phyloP scores from a whole-genome alignment of 83 land plant genomes.

The Thuja plicata region DNA sequence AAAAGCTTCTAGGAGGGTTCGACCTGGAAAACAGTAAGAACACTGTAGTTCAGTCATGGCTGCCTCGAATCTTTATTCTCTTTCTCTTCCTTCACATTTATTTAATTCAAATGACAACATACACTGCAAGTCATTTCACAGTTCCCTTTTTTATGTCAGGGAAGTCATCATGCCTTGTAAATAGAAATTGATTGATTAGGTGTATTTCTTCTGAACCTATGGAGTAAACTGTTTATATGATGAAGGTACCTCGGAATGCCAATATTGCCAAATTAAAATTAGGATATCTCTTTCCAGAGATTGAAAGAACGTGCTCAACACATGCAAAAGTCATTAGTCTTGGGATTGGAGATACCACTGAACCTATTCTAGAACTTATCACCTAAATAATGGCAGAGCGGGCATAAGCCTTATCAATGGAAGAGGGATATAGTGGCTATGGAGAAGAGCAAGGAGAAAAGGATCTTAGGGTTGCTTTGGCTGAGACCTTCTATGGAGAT shows the following conservation, averaged over 20 bases:
- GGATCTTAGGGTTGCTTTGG: slow-evolving; percentile 70
- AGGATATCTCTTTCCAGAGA: slow-evolving; percentile 81
- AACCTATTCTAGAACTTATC: slow-evolving; percentile 92
- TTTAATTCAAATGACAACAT: neutral
- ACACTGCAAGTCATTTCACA: neutral
- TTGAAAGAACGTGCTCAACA: slow-evolving; percentile 79
- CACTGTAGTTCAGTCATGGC: neutral
- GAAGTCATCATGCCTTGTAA: neutral
- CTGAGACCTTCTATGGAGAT: slow-evolving; percentile 55
- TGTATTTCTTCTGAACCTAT: slow-evolving; percentile 4
- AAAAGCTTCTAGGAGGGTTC: slow-evolving; percentile 74
- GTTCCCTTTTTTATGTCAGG: neutral
- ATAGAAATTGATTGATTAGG: neutral
- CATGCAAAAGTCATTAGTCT: slow-evolving; percentile 97
- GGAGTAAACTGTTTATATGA: slow-evolving; percentile 14
- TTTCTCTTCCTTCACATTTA: neutral
- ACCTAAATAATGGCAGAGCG: slow-evolving; percentile 82
- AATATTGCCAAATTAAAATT: slow-evolving; percentile 66
- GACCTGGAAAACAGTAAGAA: too few relatives aligned
- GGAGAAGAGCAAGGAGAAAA: slow-evolving; percentile 83
- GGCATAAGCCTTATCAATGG: slow-evolving; percentile 57
- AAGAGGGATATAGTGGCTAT: slow-evolving; percentile 75
- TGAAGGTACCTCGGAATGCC: slow-evolving; percentile 43
- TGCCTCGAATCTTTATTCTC: neutral
- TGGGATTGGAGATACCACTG: slow-evolving; percentile 98